A percentile compares a stretch with the other conserved stretches of the same genome.
Evolutionary conservation across 2,329 filamentous ascomycete species (phyloP).

Genomic region (Xylariaceae sp.): DNA sequence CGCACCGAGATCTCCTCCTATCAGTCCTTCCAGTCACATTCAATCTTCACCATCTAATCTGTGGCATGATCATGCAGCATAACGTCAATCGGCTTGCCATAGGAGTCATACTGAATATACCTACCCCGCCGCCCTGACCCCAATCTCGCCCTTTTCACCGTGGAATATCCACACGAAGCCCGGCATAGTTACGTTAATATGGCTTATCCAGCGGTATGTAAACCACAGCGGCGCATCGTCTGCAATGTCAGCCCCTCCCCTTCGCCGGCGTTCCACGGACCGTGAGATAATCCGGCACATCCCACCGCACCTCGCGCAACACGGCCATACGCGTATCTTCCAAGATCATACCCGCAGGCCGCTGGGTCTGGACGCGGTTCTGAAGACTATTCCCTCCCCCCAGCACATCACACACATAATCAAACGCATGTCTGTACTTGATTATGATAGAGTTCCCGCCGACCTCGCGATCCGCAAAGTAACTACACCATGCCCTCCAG

Average conservation of each 20-base stretch:
- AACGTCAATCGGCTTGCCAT: conserved; percentile 38
- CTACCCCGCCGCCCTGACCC: conserved; percentile 28
- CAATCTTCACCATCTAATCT: conserved; percentile 37
- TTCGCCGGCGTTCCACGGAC: conserved; percentile 33
- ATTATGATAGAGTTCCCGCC: conserved; percentile 21
- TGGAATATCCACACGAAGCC: conserved; percentile 45
- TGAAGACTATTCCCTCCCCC: conserved; percentile 35
- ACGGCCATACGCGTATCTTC: conserved; percentile 28
- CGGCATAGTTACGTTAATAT: conserved; percentile 43
- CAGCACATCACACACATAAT: conserved; percentile 40
- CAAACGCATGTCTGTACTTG: conserved; percentile 28
- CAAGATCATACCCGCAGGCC: conserved; percentile 27
- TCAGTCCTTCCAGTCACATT: conserved; percentile 42
- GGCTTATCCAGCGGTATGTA: conserved; percentile 43
- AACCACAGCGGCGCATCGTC: conserved; percentile 37
- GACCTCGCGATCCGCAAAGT: conserved; percentile 43
- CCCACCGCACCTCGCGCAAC: conserved; percentile 29
- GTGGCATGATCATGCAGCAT: conserved; percentile 47
- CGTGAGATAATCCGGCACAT: conserved; percentile 41
- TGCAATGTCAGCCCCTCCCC: not conserved
- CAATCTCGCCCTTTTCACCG: conserved; percentile 48
- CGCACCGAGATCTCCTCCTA: conserved; percentile 40
- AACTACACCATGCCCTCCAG: conserved; percentile 41
- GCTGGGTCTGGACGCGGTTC: conserved; percentile 41
- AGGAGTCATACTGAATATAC: conserved; percentile 25